Evolutionary conservation across 768 basidiomycete genomes (phyloP), one percentile per base, ranked within the genome.

Genomic region (Lentinula sp.): DNA sequence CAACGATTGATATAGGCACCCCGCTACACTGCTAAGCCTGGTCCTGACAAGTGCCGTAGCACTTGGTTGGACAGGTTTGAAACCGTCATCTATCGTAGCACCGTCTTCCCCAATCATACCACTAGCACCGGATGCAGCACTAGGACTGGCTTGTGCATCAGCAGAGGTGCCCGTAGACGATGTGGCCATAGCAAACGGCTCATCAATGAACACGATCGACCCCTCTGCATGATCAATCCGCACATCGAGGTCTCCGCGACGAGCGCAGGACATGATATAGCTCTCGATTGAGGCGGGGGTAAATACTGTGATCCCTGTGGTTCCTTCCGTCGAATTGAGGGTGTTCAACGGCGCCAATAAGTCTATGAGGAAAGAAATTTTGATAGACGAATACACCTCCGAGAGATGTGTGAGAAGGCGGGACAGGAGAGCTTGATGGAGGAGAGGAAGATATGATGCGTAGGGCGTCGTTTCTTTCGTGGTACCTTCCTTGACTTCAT

Each of bases 211-310:
- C 6, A 85, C 80, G 73, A 98, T 86, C 62, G 85, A 87, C 16
- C 93, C 91, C 3, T 82, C 84, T 35, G 89, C 87, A 71, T 99
- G 96, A 73, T 98, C 93, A 49, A 98, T 85, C 15, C 87, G 86
- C 64, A 97, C 88, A 66, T 77, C 81, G 53, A 98, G 83, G 72
- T 97, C 94, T 42, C 93, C 92, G 7, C 89, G 85, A 51, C 88
- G 85, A 48, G 93, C 92, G 61, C 93, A 93, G 39, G 89, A 87
- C 91, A 97, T 96, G 64, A 98, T 77, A 73, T 96, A 98, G 4
- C 90, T 89, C 74, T 98, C 94, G 64, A 88, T 79, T 70, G 89
- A 86, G 62, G 88, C 86, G n/a, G 85, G 83, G 62, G 89, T 85
- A 72, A 85, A 90, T 43, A 78, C 74, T 4, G 78, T 69, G 4